These are phyloP conservation scores for Glebionis coronaria DNA, from an alignment of 129 eudicot genomes.

Conservation along the genomic window DNA sequence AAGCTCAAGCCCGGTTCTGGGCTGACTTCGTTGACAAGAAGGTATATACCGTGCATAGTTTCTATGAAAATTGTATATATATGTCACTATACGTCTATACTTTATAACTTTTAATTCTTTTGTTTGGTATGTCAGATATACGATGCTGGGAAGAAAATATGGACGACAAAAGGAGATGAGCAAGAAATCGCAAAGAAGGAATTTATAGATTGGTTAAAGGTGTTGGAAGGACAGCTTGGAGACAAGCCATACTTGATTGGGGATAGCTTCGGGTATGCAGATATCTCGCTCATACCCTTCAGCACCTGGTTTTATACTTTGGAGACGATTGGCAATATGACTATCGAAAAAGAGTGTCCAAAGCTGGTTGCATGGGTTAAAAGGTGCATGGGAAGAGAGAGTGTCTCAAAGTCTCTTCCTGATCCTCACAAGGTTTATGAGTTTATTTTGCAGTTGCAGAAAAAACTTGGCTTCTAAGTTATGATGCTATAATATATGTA, in stretches of 20 bases:
- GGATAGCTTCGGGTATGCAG: conserved; percentile 30
- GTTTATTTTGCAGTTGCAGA: neutral
- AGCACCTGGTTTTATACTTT: conserved; percentile 16
- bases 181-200: conserved; percentile 19
- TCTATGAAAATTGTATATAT: no score
- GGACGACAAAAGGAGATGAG: conserved; percentile 19
- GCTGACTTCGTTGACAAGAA: conserved; percentile 28
- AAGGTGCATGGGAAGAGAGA: conserved; percentile 28
- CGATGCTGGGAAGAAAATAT: conserved; percentile 11
- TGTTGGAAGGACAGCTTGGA: conserved; percentile 24
- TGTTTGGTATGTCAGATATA: neutral
- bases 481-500: no score
- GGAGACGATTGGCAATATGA: conserved; percentile 16
- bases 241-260: conserved; percentile 26
- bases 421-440: conserved; percentile 19
- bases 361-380: conserved; percentile 28
- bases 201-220: conserved; percentile 19
- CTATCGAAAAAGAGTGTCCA: conserved; percentile 25
- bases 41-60: no score
- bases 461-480: neutral
- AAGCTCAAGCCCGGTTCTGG: conserved; percentile 36
- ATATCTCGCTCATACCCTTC: conserved; percentile 21
- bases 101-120: no score
- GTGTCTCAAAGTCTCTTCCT: conserved; percentile 22
- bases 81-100: no score